Conservation (phyloP, 768 basidiomycete species). For the Mycena haematopus region DNA sequence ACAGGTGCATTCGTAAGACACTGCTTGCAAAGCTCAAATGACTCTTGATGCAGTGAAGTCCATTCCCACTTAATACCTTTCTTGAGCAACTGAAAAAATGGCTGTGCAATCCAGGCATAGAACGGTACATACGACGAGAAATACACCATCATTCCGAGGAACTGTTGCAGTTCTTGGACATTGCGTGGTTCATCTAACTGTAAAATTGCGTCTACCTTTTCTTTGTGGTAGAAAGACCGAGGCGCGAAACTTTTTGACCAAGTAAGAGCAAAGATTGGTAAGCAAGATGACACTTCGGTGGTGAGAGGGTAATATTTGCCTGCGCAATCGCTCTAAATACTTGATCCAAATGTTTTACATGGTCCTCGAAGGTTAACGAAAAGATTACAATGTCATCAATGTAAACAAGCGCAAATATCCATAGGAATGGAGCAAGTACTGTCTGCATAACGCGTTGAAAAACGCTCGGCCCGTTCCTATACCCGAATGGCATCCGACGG, state of each 20-base stretch:
- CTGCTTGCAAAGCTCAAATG: not conserved
- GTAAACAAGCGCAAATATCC: constrained; percentile 48
- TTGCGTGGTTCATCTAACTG: constrained; percentile 43
- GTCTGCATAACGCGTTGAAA: constrained; percentile 51
- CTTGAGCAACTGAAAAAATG: constrained; percentile 1
- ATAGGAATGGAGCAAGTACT: constrained; percentile 41
- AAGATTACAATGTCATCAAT: constrained; percentile 50
- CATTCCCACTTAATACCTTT: constrained; percentile 5
- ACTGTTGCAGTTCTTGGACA: constrained; percentile 42
- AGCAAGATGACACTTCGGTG: constrained; percentile 42
- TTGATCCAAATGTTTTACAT: constrained; percentile 38
- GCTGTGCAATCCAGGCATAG: constrained; percentile 38
- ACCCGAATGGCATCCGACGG: constrained; percentile 47
- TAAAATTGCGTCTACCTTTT: constrained; percentile 34
- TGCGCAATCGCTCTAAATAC: constrained; percentile 37
- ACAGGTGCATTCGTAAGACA: constrained; percentile 30
- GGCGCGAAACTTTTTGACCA: constrained; percentile 8
- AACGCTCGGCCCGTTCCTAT: constrained; percentile 42
- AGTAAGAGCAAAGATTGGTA: constrained; percentile 34
- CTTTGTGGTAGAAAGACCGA: not conserved
- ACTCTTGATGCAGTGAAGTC: not conserved
- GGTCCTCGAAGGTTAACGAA: constrained; percentile 35
- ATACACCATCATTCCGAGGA: constrained; percentile 27
- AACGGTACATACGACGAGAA: constrained; percentile 43
- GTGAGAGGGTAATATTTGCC: constrained; percentile 42